These are phyloP conservation scores for Pochonia chlamydosporia DNA, from an alignment of 2,329 filamentous ascomycete species.

Conservation along the genomic window DNA sequence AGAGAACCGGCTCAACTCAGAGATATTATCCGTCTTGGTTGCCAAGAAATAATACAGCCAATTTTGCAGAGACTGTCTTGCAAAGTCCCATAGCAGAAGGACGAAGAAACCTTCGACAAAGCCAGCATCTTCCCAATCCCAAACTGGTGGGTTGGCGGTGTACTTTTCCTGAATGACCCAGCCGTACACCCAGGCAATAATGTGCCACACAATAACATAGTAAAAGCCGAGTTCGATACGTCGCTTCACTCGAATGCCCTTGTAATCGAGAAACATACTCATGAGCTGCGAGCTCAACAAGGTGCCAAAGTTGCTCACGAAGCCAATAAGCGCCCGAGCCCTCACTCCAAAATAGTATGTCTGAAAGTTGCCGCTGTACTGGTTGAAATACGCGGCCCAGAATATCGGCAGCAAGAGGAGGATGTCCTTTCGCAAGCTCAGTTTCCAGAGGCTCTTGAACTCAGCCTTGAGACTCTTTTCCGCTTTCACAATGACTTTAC, in stretches of 20 bases:
- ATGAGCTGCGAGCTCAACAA: constrained; percentile 40
- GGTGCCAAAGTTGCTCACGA: constrained; percentile 28
- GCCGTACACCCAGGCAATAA: constrained; percentile 44
- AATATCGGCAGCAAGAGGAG: constrained; percentile 10
- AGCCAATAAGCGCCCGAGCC: constrained; percentile 40
- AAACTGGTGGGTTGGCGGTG: constrained; percentile 31
- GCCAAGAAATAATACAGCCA: constrained; percentile 52
- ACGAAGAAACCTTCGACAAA: constrained; percentile 43
- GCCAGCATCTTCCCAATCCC: constrained; percentile 36
- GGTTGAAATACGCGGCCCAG: constrained; percentile 23
- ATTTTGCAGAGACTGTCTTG: constrained; percentile 47
- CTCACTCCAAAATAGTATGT: constrained; percentile 33
- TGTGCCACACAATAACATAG: constrained; percentile 37
- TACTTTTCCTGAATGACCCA: constrained; percentile 49
- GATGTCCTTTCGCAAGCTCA: constrained; percentile 15
- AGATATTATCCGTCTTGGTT: constrained; percentile 50
- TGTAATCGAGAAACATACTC: constrained; percentile 37
- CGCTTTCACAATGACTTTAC: constrained; percentile 15
- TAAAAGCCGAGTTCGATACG: constrained; percentile 38
- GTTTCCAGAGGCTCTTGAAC: constrained; percentile 15
- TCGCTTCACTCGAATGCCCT: constrained; percentile 26
- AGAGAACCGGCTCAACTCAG: constrained; percentile 38
- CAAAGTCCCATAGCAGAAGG: constrained; percentile 41
- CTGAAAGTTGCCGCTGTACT: constrained; percentile 38
- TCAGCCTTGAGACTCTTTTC: constrained; percentile 17